A percentile compares a stretch with the other conserved stretches of the same genome.
Conservation (phyloP, 345 rosid species). For the Camelina sativa region DNA sequence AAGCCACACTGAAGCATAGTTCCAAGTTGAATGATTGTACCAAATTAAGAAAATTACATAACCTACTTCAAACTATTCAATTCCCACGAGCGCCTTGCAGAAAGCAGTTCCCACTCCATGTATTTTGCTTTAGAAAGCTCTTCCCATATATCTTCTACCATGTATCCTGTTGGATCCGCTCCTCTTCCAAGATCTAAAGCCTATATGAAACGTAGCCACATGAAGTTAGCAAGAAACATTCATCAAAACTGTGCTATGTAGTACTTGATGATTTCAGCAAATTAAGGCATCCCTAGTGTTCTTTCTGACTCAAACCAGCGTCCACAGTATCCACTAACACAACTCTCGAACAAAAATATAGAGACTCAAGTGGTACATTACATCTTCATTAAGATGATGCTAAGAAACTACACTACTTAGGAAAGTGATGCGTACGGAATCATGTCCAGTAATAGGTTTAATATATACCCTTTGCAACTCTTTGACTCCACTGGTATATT, state of each 20-base stretch:
- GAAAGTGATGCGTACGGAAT: neutral
- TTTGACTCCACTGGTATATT: slow-evolving; percentile 64
- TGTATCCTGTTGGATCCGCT: slow-evolving; percentile 62
- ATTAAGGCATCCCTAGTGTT: neutral
- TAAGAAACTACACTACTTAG: slow-evolving; percentile 9
- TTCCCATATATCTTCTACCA: slow-evolving; percentile 92
- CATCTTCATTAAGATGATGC: neutral
- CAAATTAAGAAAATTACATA: slow-evolving; percentile 22
- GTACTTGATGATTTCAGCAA: neutral
- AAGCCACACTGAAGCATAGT: slow-evolving; percentile 10
- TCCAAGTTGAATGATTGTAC: neutral
- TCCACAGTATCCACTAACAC: neutral
- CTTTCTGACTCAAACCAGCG: neutral
- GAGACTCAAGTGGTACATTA: neutral
- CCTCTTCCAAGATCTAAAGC: slow-evolving; percentile 90
- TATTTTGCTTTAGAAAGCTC: slow-evolving; percentile 89
- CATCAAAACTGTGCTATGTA: neutral
- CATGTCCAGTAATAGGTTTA: neutral
- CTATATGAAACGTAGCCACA: slow-evolving; percentile 40
- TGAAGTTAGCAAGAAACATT: neutral
- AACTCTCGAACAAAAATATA: slow-evolving; percentile 5
- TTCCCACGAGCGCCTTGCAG: slow-evolving; percentile 72
- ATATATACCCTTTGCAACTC: slow-evolving; percentile 69
- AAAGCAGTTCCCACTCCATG: slow-evolving; percentile 73
- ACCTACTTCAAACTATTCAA: slow-evolving; percentile 86